Conservation (phyloP, 306 rosid genomes). For the Vicia sativa region DNA sequence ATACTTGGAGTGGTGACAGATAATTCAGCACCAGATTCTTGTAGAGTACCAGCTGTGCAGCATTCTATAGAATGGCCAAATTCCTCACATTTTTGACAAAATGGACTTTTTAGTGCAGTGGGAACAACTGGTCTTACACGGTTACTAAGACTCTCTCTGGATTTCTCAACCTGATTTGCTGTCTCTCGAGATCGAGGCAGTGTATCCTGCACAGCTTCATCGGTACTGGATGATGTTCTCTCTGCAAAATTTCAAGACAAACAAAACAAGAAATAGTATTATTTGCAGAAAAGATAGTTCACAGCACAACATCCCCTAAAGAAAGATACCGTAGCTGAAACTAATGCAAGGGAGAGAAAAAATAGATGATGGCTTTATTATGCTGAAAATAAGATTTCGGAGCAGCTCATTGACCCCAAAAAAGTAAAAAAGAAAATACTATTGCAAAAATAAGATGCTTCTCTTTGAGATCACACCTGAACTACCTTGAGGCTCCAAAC, state of each 20-base stretch:
- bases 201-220: conserved; percentile 55
- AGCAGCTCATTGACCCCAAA: conserved; percentile 30
- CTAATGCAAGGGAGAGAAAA: conserved; percentile 15
- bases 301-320: conserved; percentile 41
- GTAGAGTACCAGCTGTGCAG: conserved; percentile 50
- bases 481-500: conserved; percentile 60
- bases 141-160: conserved; percentile 52
- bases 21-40: conserved; percentile 57
- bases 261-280: conserved; percentile 36
- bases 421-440: conserved; percentile 11
- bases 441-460: conserved; percentile 31
- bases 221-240: conserved; percentile 45
- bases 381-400: conserved; percentile 33
- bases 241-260: conserved; percentile 47
- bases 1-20: conserved; percentile 47
- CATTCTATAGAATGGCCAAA: conserved; percentile 64
- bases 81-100: conserved; percentile 75
- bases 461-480: conserved; percentile 57
- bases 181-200: conserved; percentile 53
- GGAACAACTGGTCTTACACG: conserved; percentile 43
- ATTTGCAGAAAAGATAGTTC: conserved; percentile 44
- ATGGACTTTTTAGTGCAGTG: conserved; percentile 47
- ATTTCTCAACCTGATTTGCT: conserved; percentile 58
- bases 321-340: conserved; percentile 51
- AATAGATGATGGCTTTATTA: conserved; percentile 16